These are phyloP conservation scores for Phytophthora sojae DNA, from an alignment of 352 stramenopile genomes.

Conservation along the genomic window DNA sequence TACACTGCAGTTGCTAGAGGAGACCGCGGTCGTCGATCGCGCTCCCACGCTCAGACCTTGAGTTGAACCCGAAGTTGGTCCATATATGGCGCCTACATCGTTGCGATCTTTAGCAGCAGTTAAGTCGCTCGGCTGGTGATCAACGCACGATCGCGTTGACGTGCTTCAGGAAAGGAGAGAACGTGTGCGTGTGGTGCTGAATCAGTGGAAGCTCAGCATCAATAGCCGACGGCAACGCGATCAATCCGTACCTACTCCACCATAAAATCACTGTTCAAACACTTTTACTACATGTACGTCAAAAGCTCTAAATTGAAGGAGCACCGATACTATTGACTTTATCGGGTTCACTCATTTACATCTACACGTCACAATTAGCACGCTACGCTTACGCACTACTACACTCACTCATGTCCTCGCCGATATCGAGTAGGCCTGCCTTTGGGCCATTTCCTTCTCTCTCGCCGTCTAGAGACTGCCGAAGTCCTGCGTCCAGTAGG, in stretches of 20 bases:
- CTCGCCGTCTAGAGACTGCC: slow-evolving; percentile 15
- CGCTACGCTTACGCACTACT: slow-evolving; percentile 11
- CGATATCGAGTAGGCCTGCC: slow-evolving; percentile 12
- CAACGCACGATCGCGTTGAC: slow-evolving; percentile 2
- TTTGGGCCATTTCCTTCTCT: slow-evolving; percentile 3
- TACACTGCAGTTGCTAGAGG: slow-evolving; percentile 7
- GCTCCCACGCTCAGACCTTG: slow-evolving; percentile 9
- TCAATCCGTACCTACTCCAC: slow-evolving; percentile 14
- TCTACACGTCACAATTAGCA: slow-evolving; percentile 3
- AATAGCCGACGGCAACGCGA: background rate
- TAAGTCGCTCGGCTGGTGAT: slow-evolving; percentile 6
- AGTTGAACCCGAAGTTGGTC: slow-evolving; percentile 28
- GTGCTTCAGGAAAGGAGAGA: background rate
- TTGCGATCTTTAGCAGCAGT: slow-evolving; percentile 29
- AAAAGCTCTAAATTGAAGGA: background rate
- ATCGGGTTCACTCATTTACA: slow-evolving; percentile 6
- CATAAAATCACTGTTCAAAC: background rate
- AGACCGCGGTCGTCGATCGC: slow-evolving; percentile 22
- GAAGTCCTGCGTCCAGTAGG: slow-evolving; percentile 54
- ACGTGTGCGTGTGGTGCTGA: background rate
- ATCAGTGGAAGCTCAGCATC: background rate
- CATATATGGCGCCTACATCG: slow-evolving; percentile 32
- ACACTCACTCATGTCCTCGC: background rate
- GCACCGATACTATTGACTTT: background rate
- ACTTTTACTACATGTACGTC: slow-evolving; percentile 1